Percentiles rank a stretch among this genome's conserved stretches.
Conservation (phyloP, 257 asterid genomes). For the Gynochthodes officinalis region DNA sequence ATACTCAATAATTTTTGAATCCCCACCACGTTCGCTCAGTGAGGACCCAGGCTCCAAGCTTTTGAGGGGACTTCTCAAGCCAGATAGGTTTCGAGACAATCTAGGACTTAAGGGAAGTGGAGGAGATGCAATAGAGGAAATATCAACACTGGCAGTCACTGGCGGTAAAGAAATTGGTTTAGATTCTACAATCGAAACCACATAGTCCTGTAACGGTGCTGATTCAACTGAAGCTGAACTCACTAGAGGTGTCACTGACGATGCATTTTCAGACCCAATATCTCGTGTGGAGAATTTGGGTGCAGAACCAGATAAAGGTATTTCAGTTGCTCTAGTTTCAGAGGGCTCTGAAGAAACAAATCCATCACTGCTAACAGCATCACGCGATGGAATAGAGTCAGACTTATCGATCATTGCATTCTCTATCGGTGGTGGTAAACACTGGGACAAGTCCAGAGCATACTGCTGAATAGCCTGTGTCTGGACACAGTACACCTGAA, state of each 20-base stretch:
- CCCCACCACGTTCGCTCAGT: constrained; percentile 41
- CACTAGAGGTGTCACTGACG: constrained; percentile 39
- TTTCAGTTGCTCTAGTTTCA: constrained; percentile 44
- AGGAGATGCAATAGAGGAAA: constrained; percentile 53
- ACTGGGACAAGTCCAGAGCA: constrained; percentile 87
- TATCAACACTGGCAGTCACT: constrained; percentile 37
- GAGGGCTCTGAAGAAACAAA: constrained; percentile 40
- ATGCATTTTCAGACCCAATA: constrained; percentile 44
- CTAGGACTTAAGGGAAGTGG: constrained; percentile 75
- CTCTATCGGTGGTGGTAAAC: constrained; percentile 79
- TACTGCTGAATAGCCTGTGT: constrained; percentile 98
- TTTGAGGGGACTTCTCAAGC: constrained; percentile 55
- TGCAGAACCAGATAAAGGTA: constrained; percentile 50
- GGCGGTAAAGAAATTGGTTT: constrained; percentile 39
- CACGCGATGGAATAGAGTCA: constrained; percentile 49
- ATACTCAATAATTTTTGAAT: constrained; percentile 53
- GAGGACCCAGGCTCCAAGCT: constrained; percentile 53
- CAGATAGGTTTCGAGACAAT: constrained; percentile 63
- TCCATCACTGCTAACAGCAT: constrained; percentile 50
- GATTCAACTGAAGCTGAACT: constrained; percentile 43
- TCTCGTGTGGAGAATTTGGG: constrained; percentile 50
- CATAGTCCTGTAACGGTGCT: constrained; percentile 39
- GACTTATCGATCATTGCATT: constrained; percentile 54
- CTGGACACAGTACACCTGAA: constrained; percentile 95
- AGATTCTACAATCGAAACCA: constrained; percentile 45